Evolutionary conservation across 2,329 filamentous ascomycete species (phyloP), one percentile per base, ranked within the genome.

Genomic region (Annulohypoxylon truncatum): DNA sequence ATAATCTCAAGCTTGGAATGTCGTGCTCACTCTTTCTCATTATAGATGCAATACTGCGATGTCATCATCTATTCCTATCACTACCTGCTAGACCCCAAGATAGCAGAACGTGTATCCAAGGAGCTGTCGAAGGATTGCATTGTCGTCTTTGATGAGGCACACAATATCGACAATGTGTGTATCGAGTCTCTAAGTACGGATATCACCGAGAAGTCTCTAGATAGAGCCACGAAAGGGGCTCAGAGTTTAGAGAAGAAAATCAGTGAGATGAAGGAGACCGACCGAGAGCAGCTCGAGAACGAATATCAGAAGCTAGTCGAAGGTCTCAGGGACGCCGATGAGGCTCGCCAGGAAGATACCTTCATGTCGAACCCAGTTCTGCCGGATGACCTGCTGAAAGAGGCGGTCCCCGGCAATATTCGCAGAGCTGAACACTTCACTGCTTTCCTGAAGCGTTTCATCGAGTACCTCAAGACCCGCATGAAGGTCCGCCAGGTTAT

Each of bases 51-150:
- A 74, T 98, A 94, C 77, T 99, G 96, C 85, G 98, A 99, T 77
- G 94, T 99, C 76, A 97, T 99, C 75, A 99, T 99, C 72, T 99
- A 99, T 82, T 99, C 96, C 0, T 99, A 99, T 77, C 96, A 99
- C 79, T 99, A 99, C 76, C 87, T 99, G 2, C 87, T 99, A 13
- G 96, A 99, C 74, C 96, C 96, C 2, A 99, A 99, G 78, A 99
- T 99, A 74, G 96, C 96, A 10, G 96, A 99, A 77, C 82, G 95
- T 62, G 94, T 98, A 1, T 98, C 96, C 0, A 94, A 92, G 78
- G 96, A 99, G 75, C 87, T 99, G 9, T 97, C 96, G 0, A 97
- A 97, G 73, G 96, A 99, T 78, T 97, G 94, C 78, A 99, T 99
- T 55, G 93, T 99, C 18, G 96, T 99, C 2, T 99, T 99, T 71